Evolutionary conservation across 2,329 filamentous ascomycete genomes (phyloP).

Genomic region (Atkinsonella texensis): DNA sequence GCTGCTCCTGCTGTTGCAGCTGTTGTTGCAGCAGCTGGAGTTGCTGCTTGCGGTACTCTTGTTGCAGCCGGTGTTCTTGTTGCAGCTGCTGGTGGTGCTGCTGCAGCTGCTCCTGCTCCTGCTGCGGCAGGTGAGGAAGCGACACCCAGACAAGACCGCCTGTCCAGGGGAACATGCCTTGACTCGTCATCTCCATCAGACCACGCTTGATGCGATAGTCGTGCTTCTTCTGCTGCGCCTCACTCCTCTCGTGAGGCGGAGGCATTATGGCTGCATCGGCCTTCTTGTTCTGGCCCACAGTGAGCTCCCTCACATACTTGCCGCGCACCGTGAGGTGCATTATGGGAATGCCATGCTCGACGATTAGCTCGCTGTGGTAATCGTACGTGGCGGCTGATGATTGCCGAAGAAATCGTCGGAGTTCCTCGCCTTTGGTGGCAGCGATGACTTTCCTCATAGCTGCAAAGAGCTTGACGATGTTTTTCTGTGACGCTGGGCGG

Average conservation of each 20-base stretch:
- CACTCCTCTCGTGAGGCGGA: not conserved
- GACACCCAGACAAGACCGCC: not conserved
- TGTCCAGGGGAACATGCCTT: not conserved
- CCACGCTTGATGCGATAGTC: not conserved
- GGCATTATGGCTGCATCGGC: not conserved
- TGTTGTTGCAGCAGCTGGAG: not conserved
- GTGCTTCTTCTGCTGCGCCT: not conserved
- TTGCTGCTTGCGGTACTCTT: not conserved
- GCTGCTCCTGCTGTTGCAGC: not conserved
- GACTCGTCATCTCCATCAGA: not conserved
- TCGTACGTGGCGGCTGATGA: not conserved
- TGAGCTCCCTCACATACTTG: rapidly evolving
- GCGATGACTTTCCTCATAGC: not conserved
- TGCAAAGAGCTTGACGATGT: not conserved
- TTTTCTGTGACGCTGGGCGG: not conserved
- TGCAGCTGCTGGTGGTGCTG: not conserved
- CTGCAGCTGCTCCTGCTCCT: not conserved
- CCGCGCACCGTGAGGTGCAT: not conserved
- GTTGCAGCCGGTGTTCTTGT: not conserved
- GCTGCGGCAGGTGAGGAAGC: too few species aligned
- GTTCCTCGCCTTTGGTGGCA: not conserved
- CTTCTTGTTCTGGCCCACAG: not conserved
- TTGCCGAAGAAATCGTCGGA: not conserved
- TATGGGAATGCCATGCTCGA: not conserved
- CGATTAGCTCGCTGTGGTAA: not conserved